A percentile compares a stretch with the other conserved stretches of the same genome.
Evolutionary conservation across 345 rosid species (phyloP).

Genomic region (Brassica rapa): DNA sequence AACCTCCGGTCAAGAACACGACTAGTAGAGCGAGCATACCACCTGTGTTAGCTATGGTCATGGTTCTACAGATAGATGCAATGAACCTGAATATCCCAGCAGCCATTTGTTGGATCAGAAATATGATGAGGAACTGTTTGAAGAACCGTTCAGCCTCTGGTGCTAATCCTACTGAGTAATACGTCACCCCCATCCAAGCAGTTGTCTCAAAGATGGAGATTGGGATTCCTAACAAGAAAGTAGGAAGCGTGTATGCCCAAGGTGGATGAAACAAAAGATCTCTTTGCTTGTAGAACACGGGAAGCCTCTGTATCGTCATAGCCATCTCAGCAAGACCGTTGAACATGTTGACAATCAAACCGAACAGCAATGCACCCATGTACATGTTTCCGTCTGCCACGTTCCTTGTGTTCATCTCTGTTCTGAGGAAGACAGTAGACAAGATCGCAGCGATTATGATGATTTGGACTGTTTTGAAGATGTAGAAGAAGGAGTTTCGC

Average conservation of each 20-base stretch:
- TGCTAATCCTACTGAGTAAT: slow-evolving; percentile 68
- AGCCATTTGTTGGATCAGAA: slow-evolving; percentile 49
- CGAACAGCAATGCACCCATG: slow-evolving; percentile 36
- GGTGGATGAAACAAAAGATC: slow-evolving; percentile 47
- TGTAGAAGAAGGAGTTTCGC: slow-evolving; percentile 60
- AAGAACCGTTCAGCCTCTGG: slow-evolving; percentile 62
- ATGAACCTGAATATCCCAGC: slow-evolving; percentile 50
- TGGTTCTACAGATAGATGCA: slow-evolving; percentile 53
- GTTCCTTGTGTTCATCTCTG: slow-evolving; percentile 39
- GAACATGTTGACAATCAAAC: slow-evolving; percentile 41
- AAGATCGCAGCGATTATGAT: slow-evolving; percentile 52
- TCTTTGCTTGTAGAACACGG: slow-evolving; percentile 44
- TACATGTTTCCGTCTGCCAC: slow-evolving; percentile 33
- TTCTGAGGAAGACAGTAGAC: slow-evolving; percentile 37
- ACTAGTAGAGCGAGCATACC: slow-evolving; percentile 43
- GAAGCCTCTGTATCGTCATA: slow-evolving; percentile 41
- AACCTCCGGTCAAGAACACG: slow-evolving; percentile 58
- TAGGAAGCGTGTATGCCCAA: slow-evolving; percentile 42
- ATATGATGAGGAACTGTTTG: slow-evolving; percentile 52
- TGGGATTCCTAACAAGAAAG: slow-evolving; percentile 42
- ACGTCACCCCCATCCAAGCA: slow-evolving; percentile 41
- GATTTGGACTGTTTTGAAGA: slow-evolving; percentile 65
- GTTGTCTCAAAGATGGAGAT: slow-evolving; percentile 39
- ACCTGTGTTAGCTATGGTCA: slow-evolving; percentile 49
- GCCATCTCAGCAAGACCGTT: slow-evolving; percentile 45